Conservation (phyloP, 2,329 filamentous ascomycete species). For the Scedosporium minutisporum region DNA sequence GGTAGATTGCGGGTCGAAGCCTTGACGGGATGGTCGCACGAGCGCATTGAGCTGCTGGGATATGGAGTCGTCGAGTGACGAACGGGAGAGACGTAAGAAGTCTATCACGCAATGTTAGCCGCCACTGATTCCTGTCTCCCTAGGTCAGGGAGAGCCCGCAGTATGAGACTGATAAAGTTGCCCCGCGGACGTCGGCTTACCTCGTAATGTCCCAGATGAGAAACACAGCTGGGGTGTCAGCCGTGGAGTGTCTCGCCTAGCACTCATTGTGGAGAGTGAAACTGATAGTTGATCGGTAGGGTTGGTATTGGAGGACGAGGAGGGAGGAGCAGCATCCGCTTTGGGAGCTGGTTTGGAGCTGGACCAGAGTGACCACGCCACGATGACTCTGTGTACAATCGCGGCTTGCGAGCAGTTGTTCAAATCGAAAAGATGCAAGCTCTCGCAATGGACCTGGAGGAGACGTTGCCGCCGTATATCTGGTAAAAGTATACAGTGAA, state of each 20-base stretch:
- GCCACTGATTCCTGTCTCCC: not conserved
- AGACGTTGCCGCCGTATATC: no score
- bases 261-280: not conserved
- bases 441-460: not conserved
- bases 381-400: not conserved
- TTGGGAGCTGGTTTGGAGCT: not conserved
- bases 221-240: slow-evolving; percentile 73
- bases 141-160: not conserved
- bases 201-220: slow-evolving; percentile 57
- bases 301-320: not conserved
- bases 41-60: slow-evolving; percentile 87
- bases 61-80: slow-evolving; percentile 85
- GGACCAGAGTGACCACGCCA: slow-evolving; percentile 7
- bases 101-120: slow-evolving; percentile 43
- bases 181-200: slow-evolving; percentile 30
- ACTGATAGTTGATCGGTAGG: not conserved
- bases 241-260: slow-evolving; percentile 3
- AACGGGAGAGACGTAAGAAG: slow-evolving; percentile 79
- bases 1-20: slow-evolving; percentile 75
- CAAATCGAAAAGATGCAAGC: not conserved
- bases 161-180: not conserved
- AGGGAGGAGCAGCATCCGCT: not conserved
- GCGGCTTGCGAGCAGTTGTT: not conserved
- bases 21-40: slow-evolving; percentile 58
- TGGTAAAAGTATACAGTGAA: no score